Evolutionary conservation across 768 basidiomycete genomes (phyloP).

Genomic region (Boletus subcaerulescens): DNA sequence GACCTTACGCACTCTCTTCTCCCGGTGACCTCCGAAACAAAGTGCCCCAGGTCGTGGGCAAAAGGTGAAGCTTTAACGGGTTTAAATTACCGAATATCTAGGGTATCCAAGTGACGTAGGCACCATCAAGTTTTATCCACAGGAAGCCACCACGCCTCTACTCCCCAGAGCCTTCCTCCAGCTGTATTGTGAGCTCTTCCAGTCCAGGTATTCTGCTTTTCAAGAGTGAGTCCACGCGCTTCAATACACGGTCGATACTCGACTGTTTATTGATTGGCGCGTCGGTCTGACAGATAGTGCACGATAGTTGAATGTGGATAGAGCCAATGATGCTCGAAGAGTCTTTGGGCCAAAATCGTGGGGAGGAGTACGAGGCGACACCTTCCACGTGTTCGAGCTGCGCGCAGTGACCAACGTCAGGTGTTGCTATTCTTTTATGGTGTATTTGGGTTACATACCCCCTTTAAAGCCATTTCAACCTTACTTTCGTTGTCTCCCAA

Average conservation of each 20-base stretch:
- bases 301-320: constrained; percentile 84
- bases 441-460: constrained; percentile 43
- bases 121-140: constrained; percentile 7
- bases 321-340: constrained; percentile 82
- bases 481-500: constrained; percentile 57
- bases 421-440: not conserved
- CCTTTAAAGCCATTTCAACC: constrained; percentile 58
- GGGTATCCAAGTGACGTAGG: constrained; percentile 8
- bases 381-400: constrained; percentile 78
- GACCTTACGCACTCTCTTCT: too few species aligned
- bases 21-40: too few species aligned
- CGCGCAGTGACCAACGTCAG: not conserved
- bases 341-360: constrained; percentile 97
- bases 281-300: constrained; percentile 54
- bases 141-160: constrained; percentile 5
- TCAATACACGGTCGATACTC: constrained; percentile 60
- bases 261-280: constrained; percentile 27
- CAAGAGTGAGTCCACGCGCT: constrained; percentile 71
- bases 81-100: constrained; percentile 17
- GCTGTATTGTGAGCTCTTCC: constrained; percentile 88
- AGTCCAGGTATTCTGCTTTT: constrained; percentile 74
- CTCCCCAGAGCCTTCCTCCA: constrained; percentile 43
- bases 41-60: not conserved
- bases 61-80: not conserved
- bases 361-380: constrained; percentile 71